Evolutionary conservation across 176 grass and related monocot genomes (phyloP).

Genomic region (Oropetium thomaeum): DNA sequence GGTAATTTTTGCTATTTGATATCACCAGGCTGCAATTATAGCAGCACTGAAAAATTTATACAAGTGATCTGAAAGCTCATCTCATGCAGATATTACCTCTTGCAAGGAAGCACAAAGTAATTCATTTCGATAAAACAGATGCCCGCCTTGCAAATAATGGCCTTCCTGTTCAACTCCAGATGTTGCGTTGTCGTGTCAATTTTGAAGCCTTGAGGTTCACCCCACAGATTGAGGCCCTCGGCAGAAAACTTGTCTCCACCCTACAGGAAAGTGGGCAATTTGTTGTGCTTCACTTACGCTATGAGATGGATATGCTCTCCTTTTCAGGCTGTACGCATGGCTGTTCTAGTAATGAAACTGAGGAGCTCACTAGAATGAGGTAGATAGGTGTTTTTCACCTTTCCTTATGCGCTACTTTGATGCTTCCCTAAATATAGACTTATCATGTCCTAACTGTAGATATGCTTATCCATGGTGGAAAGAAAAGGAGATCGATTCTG

Average conservation of each 20-base stretch:
- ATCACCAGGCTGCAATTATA: neutral
- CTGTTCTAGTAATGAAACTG: constrained; percentile 63
- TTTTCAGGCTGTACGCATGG: constrained; percentile 99
- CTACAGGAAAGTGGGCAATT: constrained; percentile 67
- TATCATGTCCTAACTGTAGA: constrained; percentile 31
- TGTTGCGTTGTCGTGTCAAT: constrained; percentile 78
- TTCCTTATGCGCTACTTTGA: neutral
- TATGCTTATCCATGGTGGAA: constrained; percentile 99
- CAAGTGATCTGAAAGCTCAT: constrained; percentile 17
- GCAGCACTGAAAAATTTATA: neutral
- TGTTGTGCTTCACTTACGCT: constrained; percentile 91
- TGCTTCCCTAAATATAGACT: constrained; percentile 7
- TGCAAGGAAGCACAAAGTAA: constrained; percentile 88
- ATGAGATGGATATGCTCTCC: constrained; percentile 98
- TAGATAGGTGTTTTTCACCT: constrained; percentile 17
- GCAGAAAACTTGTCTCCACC: constrained; percentile 73
- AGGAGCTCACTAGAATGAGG: constrained; percentile 94
- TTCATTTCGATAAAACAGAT: constrained; percentile 93
- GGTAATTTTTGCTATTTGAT: constrained; percentile 37
- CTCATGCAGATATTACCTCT: constrained; percentile 72
- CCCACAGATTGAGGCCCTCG: constrained; percentile 80
- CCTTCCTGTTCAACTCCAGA: constrained; percentile 69
- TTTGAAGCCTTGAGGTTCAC: constrained; percentile 88
- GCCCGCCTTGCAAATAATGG: constrained; percentile 92
- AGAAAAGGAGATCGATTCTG: constrained; percentile 93